phyloP scores from a whole-genome alignment of 345 rosid genomes.

The Kandelia obovata region DNA sequence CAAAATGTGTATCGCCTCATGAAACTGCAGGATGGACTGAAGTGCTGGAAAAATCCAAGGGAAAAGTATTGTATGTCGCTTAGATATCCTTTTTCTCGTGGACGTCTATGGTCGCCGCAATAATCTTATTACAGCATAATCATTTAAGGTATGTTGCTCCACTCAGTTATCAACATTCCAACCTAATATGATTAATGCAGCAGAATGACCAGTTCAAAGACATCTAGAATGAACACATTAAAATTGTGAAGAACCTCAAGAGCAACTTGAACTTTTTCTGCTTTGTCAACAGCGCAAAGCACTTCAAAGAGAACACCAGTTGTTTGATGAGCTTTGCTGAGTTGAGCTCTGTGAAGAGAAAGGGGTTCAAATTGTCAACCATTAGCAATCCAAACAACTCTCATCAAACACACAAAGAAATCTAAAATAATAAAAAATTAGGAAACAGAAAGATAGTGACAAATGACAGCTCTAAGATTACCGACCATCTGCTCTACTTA shows the following conservation, averaged over 20 bases:
- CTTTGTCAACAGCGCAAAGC: constrained; percentile 79
- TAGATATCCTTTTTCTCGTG: constrained; percentile 88
- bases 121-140: constrained; percentile 50
- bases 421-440: not conserved
- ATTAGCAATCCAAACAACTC: not conserved
- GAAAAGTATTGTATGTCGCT: constrained; percentile 82
- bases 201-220: not conserved
- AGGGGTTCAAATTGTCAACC: not conserved
- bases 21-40: constrained; percentile 79
- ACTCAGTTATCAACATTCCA: not conserved
- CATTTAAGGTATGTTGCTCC: not conserved
- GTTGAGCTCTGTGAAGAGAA: constrained; percentile 69
- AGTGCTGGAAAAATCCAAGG: constrained; percentile 80
- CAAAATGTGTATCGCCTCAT: constrained; percentile 48
- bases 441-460: not conserved
- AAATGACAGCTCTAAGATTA: constrained; percentile 24
- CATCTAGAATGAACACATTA: not conserved
- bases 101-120: constrained; percentile 60
- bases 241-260: constrained; percentile 57
- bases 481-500: constrained; percentile 86
- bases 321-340: constrained; percentile 86
- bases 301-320: constrained; percentile 93
- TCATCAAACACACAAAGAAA: not conserved
- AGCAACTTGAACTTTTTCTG: constrained; percentile 87
- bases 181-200: not conserved